Conservation (phyloP, 2,329 filamentous ascomycete genomes). For the Mariannaea elegans region DNA sequence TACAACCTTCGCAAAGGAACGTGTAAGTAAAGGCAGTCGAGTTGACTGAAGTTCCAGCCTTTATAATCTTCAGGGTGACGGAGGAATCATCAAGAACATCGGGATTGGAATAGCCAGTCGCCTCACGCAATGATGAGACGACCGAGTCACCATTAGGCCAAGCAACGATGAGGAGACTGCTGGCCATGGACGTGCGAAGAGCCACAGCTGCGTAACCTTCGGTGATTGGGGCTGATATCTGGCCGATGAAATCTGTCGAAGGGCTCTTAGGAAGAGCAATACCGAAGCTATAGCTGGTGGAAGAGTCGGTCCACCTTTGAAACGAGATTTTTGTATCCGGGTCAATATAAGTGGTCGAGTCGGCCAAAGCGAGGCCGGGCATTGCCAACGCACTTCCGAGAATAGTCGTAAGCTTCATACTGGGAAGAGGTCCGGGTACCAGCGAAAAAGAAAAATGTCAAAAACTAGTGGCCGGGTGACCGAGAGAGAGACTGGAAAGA, state of each 20-base stretch:
- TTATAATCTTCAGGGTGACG: slow-evolving; percentile 57
- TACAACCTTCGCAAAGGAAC: slow-evolving; percentile 70
- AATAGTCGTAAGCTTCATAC: slow-evolving; percentile 31
- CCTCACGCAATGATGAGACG: slow-evolving; percentile 66
- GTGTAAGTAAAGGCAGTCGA: slow-evolving; percentile 67
- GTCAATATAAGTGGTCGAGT: slow-evolving; percentile 50
- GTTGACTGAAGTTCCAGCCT: slow-evolving; percentile 67
- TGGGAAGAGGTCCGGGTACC: not conserved
- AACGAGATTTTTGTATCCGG: slow-evolving; percentile 62
- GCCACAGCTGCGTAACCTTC: slow-evolving; percentile 63
- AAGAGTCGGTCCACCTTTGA: slow-evolving; percentile 56
- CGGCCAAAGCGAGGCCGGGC: slow-evolving; percentile 22
- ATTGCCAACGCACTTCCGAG: slow-evolving; percentile 31
- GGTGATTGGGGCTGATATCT: slow-evolving; percentile 59
- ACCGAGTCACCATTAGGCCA: slow-evolving; percentile 64
- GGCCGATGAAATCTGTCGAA: slow-evolving; percentile 66
- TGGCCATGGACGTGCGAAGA: slow-evolving; percentile 65
- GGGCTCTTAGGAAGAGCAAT: slow-evolving; percentile 62
- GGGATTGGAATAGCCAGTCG: slow-evolving; percentile 67
- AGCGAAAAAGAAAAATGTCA: not conserved
- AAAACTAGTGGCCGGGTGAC: not conserved
- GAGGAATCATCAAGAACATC: slow-evolving; percentile 69
- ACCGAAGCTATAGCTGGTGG: slow-evolving; percentile 61
- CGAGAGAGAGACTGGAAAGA: slow-evolving; percentile 1
- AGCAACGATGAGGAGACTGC: slow-evolving; percentile 65